Evolutionary conservation across 371 early-diverging fungal genomes (phyloP), one percentile per base, ranked within the genome.

Genomic region (Fennellomyces sp.): DNA sequence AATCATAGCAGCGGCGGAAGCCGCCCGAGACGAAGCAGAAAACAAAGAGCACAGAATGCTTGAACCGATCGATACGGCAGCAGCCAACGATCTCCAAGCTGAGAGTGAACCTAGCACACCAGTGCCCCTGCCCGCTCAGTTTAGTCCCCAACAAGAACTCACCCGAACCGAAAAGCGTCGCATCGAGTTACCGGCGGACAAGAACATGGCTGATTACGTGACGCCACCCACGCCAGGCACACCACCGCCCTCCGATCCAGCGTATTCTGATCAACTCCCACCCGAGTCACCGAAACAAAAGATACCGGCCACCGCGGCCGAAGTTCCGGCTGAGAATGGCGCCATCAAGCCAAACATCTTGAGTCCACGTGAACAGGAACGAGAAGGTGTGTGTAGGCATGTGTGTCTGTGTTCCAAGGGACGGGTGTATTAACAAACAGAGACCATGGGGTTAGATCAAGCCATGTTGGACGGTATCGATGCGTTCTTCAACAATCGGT

Each of bases 401-500:
- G 31, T 8, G 19, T 10, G 52, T 31, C 21, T 52, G 19, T 15
- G 30, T n/a, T n/a, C n/a, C n/a, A n/a, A n/a, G n/a, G n/a, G n/a
- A n/a, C n/a, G n/a, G 36, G 36, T 8, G 36, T 36, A 36, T 36
- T 36, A 36, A 36, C 10, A 36, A 36, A 11, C 36, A 36, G 11
- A 36, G n/a, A 36, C n/a, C 10, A 36, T 11, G 31, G 28, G 11
- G 27, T 10, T 64, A 82, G 82, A 82, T 60, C 64, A 73, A 30
- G 63, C 56, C 10, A 80, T 82, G 80, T 58, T 76, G 12, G 59
- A 70, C 27, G 83, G 76, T 13, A 76, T 82, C 21, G 52, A 70
- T 10, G 71, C 73, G 47, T 78, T 82, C 36, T 82, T 82, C 50
- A 76, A 80, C 51, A 82, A 82, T 72, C 64, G 73, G 45, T 82